Percentiles rank a stretch among this genome's conserved stretches.
Conservation (phyloP, 2,329 filamentous ascomycete species). For the Exophiala phaeomuriformis region DNA sequence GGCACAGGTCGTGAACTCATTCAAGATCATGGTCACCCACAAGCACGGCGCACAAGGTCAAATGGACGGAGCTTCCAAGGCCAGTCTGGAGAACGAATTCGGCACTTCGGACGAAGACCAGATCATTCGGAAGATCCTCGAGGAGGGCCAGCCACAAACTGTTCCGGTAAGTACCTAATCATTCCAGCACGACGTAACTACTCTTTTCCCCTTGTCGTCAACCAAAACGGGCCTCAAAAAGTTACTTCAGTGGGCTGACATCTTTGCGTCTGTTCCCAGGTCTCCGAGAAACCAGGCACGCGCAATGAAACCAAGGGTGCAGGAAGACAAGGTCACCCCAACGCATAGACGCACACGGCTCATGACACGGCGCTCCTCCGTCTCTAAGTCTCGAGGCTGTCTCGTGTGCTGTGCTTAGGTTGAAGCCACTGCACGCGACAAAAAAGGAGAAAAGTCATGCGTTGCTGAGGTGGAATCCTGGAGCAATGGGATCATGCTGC, state of each 20-base stretch:
- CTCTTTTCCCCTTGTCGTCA: no score
- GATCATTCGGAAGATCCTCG: conserved; percentile 71
- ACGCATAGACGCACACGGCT: conserved; percentile 6
- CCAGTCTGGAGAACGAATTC: conserved; percentile 75
- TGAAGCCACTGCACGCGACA: no score
- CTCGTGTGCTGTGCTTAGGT: no score
- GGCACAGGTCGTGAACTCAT: conserved; percentile 75
- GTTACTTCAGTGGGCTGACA: not conserved
- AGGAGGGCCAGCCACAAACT: conserved; percentile 64
- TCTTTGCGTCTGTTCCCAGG: conserved; percentile 1
- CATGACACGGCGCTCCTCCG: not conserved
- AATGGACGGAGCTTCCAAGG: conserved; percentile 67
- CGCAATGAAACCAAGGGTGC: conserved; percentile 24
- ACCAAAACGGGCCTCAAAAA: no score
- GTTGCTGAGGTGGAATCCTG: no score
- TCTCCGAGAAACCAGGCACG: conserved; percentile 20
- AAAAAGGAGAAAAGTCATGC: no score
- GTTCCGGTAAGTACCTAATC: conserved; percentile 41
- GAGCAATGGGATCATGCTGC: no score
- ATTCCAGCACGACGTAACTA: no score
- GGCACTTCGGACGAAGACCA: conserved; percentile 73
- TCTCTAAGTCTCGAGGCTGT: not conserved
- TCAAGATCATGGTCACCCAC: conserved; percentile 84
- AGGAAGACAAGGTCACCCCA: conserved; percentile 19
- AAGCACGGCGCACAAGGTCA: conserved; percentile 80